Base-by-base conservation (phyloP, 805 yeast genomes). In the Pichia nanzhaoensis region DNA sequence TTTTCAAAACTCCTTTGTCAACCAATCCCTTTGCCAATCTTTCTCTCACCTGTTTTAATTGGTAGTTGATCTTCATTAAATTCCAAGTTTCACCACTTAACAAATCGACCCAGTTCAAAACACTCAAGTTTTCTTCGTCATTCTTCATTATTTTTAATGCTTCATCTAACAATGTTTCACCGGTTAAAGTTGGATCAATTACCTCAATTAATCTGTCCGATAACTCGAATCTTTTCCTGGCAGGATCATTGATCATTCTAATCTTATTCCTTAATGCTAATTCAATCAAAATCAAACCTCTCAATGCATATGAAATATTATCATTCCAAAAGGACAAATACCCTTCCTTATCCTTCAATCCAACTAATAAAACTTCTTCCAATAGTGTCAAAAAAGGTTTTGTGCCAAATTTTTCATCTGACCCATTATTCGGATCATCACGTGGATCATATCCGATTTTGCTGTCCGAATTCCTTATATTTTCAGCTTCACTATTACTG, bases 21-120 rank as follows among this genome's bases (percentile, higher is more conserved):
- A 95, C 99, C 43, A 93, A 73, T 0, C 99, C 99, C 66, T 93
- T 93, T 45, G 96, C 95, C 52, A 93, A 73, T 55, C 99, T 76
- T 67, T 93, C 99, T 60, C 99, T 80, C 5, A 93, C 99, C 68
- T 93, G 99, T 61, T 93, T 93, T 63, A 93, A 76, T 68, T 93
- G 99, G 69, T 91, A 93, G 59, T 83, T 84, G 55, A 91, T 89
- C 63, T 93, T 93, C 78, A 90, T 75, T 55, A 93, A 69, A 65
- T 91, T 93, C 99, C 99, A 93, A 5, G 99, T 93, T 64, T 93
- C 99, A 37, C 95, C 99, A 50, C 89, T 78, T 51, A 93, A 74
- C 47, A 91, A 74, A 63, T 93, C 98, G 54, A 93, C 87, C 99
- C 99, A 93, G 53, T 81, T 81, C 35, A 84, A 75, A 37, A 93